Evolutionary conservation across 2,329 filamentous ascomycete genomes (phyloP).

Genomic region (Aspergillus quadrilineatus): DNA sequence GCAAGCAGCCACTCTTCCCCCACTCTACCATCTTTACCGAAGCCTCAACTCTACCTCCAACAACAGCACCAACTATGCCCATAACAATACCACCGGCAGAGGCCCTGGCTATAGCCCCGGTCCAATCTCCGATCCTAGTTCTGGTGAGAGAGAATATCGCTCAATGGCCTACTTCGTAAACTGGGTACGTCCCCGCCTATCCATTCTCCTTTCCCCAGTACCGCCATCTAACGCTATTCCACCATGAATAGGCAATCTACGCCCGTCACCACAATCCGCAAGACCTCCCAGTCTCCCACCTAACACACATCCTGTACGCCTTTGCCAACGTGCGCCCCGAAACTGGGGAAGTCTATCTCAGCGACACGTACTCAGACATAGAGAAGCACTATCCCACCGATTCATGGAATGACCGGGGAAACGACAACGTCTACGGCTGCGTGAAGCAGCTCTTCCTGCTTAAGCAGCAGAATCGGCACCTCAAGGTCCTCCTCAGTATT

Average conservation of each 20-base stretch:
- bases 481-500: slow-evolving; percentile 80
- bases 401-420: slow-evolving; percentile 63
- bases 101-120: not conserved
- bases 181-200: slow-evolving; percentile 34
- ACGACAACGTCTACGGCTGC: slow-evolving; percentile 70
- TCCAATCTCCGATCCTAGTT: not conserved
- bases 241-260: slow-evolving; percentile 68
- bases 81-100: not conserved
- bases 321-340: slow-evolving; percentile 84
- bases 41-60: not conserved
- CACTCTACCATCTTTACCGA: not conserved
- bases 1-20: not conserved
- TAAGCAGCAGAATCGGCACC: slow-evolving; percentile 72
- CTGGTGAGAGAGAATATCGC: not conserved
- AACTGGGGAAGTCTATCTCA: slow-evolving; percentile 74
- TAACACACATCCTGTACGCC: slow-evolving; percentile 87
- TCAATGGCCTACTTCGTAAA: slow-evolving; percentile 49
- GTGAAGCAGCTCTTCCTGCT: slow-evolving; percentile 73
- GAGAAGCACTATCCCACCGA: slow-evolving; percentile 70
- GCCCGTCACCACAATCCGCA: slow-evolving; percentile 81
- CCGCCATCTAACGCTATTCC: not conserved
- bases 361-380: slow-evolving; percentile 66
- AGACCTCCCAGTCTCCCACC: slow-evolving; percentile 73
- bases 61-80: not conserved
- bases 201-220: not conserved